phyloP scores from a whole-genome alignment of 139 green algal genomes.

The Coelastrella sp. region DNA sequence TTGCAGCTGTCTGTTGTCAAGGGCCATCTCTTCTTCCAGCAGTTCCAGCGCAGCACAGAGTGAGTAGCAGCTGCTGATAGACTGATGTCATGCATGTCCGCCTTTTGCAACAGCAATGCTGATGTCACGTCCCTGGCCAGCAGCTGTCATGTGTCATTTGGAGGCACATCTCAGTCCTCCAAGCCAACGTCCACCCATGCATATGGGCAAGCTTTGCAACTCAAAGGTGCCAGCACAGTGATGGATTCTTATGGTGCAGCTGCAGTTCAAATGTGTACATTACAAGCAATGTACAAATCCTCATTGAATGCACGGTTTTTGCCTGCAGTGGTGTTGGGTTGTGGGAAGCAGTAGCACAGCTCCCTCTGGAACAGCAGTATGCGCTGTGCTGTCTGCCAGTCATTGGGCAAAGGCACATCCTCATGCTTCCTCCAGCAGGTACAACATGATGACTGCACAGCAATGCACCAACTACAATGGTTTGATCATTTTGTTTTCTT shows the following conservation, averaged over 20 bases:
- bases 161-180: too few species aligned
- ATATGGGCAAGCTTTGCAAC: too few species aligned
- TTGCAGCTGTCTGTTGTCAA: conserved; percentile 31
- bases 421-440: conserved; percentile 49
- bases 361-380: conserved; percentile 54
- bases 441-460: neutral
- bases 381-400: conserved; percentile 57
- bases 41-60: neutral
- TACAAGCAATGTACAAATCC: neutral
- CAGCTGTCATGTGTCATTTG: too few species aligned
- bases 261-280: too few species aligned
- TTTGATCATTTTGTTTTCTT: neutral
- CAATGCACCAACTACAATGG: neutral
- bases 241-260: neutral
- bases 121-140: too few species aligned
- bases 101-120: too few species aligned
- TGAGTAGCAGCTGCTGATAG: neutral
- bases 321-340: conserved; percentile 23
- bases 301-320: neutral
- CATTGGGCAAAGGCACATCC: conserved; percentile 69
- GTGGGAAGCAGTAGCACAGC: conserved; percentile 39
- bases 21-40: conserved; percentile 21
- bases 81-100: neutral
- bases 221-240: too few species aligned
- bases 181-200: neutral